A percentile compares a stretch with the other conserved stretches of the same genome.
Conservation (phyloP, 2,329 filamentous ascomycete genomes). For the Fusarium zealandicum region DNA sequence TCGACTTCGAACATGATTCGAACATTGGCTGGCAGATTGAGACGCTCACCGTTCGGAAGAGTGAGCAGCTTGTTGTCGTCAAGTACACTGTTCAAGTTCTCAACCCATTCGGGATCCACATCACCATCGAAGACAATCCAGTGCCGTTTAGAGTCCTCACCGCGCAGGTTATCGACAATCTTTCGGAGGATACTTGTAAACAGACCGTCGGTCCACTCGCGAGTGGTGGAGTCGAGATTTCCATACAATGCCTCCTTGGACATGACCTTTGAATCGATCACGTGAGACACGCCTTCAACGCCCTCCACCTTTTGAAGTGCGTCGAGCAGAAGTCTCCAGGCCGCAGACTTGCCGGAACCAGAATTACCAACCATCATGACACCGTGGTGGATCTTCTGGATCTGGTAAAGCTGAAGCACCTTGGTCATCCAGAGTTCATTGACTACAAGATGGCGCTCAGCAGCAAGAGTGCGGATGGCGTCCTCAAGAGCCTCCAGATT, state of each 20-base stretch:
- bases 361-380: conserved; percentile 99
- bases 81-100: conserved; percentile 98
- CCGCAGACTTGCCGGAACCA: conserved; percentile 94
- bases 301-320: conserved; percentile 90
- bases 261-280: conserved; percentile 99
- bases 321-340: conserved; percentile 91
- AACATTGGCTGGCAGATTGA: conserved; percentile 92
- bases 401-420: conserved; percentile 95
- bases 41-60: conserved; percentile 94
- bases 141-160: conserved; percentile 94
- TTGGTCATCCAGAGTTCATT: conserved; percentile 98
- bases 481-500: conserved; percentile 80
- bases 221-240: conserved; percentile 92
- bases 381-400: conserved; percentile 97
- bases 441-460: conserved; percentile 85
- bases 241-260: conserved; percentile 98
- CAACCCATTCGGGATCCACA: conserved; percentile 99
- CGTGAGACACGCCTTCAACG: conserved; percentile 92
- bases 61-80: conserved; percentile 99
- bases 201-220: conserved; percentile 98
- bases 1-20: conserved; percentile 99
- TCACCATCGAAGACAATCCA: conserved; percentile 99
- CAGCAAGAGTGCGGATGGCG: conserved; percentile 83
- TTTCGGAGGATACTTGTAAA: conserved; percentile 98
- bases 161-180: conserved; percentile 97